A percentile compares a stretch with the other conserved stretches of the same genome.
Conservation (phyloP, 192 early-diverging fungal genomes). For the Borealophlyctis nickersoniae region DNA sequence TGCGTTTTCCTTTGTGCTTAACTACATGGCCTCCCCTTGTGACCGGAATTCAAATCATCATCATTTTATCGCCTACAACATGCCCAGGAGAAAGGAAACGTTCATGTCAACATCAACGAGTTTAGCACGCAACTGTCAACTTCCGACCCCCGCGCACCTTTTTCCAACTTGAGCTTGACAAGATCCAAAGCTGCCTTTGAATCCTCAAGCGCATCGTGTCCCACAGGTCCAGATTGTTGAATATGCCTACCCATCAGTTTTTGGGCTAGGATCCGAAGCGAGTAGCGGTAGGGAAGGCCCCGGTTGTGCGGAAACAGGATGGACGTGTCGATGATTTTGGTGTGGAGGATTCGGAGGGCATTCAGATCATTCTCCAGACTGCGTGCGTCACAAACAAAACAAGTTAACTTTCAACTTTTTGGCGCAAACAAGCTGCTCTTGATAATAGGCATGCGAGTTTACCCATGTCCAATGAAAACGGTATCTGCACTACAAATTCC, state of each 20-base stretch:
- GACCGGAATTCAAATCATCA: too few species aligned
- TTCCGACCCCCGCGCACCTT: slow-evolving; percentile 9
- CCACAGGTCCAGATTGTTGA: slow-evolving; percentile 43
- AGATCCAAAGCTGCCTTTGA: slow-evolving; percentile 64
- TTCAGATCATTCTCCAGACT: slow-evolving; percentile 67
- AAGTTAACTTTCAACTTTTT: neutral
- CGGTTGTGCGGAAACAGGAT: slow-evolving; percentile 51
- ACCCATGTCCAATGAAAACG: slow-evolving; percentile 60
- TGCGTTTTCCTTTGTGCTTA: too few species aligned
- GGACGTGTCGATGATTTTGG: slow-evolving; percentile 64
- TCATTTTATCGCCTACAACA: too few species aligned
- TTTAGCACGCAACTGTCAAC: too few species aligned
- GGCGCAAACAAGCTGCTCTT: neutral
- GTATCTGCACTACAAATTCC: slow-evolving; percentile 46
- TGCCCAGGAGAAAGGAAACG: too few species aligned
- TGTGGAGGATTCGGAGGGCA: slow-evolving; percentile 57
- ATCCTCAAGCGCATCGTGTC: slow-evolving; percentile 73
- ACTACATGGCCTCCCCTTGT: too few species aligned
- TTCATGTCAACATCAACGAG: too few species aligned
- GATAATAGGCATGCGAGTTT: slow-evolving; percentile 14
- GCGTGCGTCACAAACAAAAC: neutral
- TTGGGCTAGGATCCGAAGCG: slow-evolving; percentile 51
- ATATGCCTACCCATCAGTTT: slow-evolving; percentile 53
- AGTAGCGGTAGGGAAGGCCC: slow-evolving; percentile 50
- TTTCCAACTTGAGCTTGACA: slow-evolving; percentile 50